Conservation (phyloP, 257 asterid species). For the Hygrophila difformis region DNA sequence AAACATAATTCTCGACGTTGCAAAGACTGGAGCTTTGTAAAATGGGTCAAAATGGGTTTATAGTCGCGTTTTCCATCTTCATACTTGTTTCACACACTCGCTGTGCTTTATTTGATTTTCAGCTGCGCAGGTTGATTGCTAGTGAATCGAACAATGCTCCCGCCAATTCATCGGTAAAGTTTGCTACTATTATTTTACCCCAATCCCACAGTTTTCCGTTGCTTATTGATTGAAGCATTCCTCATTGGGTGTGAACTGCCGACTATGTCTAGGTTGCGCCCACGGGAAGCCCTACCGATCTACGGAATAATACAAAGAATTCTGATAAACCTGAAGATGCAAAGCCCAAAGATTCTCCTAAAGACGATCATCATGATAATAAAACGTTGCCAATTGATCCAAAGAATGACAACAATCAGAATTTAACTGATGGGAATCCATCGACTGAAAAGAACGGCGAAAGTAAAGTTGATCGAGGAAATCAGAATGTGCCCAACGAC, state of each 20-base stretch:
- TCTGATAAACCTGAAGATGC: conserved; percentile 21
- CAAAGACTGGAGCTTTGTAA: conserved; percentile 11
- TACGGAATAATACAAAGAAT: conserved; percentile 20
- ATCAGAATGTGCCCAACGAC: conserved; percentile 12
- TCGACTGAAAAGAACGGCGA: conserved; percentile 18
- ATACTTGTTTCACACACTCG: conserved; percentile 24
- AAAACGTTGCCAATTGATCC: conserved; percentile 21
- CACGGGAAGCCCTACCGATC: conserved; percentile 24
- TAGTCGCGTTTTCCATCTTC: conserved; percentile 19
- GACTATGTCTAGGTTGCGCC: conserved; percentile 38
- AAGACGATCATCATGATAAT: conserved; percentile 18
- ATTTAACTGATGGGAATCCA: conserved; percentile 13
- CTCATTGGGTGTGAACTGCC: conserved; percentile 1
- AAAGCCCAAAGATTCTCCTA: conserved; percentile 21
- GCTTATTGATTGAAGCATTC: not conserved
- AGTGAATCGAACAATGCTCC: conserved; percentile 15
- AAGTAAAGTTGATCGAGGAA: conserved; percentile 11
- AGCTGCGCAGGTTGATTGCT: conserved; percentile 22
- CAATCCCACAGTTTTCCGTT: conserved; percentile 3
- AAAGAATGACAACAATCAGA: too few relatives aligned
- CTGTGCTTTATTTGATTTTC: conserved; percentile 21
- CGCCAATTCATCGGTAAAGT: conserved; percentile 21
- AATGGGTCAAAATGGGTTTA: conserved; percentile 23
- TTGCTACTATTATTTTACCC: not conserved
- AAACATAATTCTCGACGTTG: conserved; percentile 7